Conservation (phyloP, 768 basidiomycete genomes). For the Suillus occidentalis region DNA sequence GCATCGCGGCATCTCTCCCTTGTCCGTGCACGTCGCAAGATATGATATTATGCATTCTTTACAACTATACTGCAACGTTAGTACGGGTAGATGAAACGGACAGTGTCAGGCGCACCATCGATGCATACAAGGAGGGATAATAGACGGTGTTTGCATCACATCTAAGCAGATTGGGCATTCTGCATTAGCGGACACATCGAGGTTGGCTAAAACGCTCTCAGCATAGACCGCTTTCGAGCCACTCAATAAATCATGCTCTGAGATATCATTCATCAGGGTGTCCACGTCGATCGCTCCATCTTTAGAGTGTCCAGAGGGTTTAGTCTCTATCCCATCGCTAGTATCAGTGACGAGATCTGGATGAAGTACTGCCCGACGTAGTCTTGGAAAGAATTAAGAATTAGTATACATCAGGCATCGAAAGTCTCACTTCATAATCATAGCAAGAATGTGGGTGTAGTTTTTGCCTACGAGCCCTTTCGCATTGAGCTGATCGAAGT, state of each 20-base stretch:
- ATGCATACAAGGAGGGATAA: conserved; percentile 78
- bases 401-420: background rate
- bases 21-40: conserved; percentile 67
- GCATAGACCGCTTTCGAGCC: conserved; percentile 48
- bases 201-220: conserved; percentile 62
- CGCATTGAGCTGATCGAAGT: conserved; percentile 77
- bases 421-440: conserved; percentile 81
- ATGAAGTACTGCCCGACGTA: conserved; percentile 92
- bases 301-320: conserved; percentile 29
- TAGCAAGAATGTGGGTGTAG: conserved; percentile 86
- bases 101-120: conserved; percentile 50
- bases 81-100: background rate
- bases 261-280: conserved; percentile 56
- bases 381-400: conserved; percentile 38
- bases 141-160: conserved; percentile 65
- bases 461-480: conserved; percentile 80
- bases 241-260: conserved; percentile 32
- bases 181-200: conserved; percentile 46
- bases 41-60: conserved; percentile 86
- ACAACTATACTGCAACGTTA: conserved; percentile 50
- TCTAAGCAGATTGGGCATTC: conserved; percentile 87
- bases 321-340: conserved; percentile 41
- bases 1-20: conserved; percentile 69
- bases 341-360: conserved; percentile 74
- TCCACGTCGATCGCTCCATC: conserved; percentile 55